Conservation (phyloP, 331 rosid species). For the Rosa hybrid region DNA sequence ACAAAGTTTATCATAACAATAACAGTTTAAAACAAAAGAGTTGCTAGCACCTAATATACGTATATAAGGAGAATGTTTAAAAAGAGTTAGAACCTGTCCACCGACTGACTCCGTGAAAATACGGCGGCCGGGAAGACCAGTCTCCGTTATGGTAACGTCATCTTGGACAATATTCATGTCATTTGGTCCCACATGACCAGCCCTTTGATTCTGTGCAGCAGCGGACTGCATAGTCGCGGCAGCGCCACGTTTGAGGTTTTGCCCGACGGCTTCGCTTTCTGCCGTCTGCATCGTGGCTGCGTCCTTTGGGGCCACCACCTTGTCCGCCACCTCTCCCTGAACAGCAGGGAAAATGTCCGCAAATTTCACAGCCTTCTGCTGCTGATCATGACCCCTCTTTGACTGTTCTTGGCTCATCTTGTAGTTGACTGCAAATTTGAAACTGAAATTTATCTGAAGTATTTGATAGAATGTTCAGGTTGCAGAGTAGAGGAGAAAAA, state of each 20-base stretch:
- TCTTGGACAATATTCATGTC: not conserved
- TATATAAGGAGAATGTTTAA: not conserved
- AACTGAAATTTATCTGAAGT: not conserved
- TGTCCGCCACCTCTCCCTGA: conserved; percentile 29
- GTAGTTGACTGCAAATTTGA: not conserved
- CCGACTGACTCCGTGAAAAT: conserved; percentile 36
- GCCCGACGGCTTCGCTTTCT: not conserved
- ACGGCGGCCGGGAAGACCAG: conserved; percentile 29
- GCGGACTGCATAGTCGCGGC: conserved; percentile 13
- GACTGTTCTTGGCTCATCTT: conserved; percentile 51
- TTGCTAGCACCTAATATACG: not conserved
- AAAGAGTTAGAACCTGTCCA: conserved; percentile 34
- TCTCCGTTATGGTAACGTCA: conserved; percentile 30
- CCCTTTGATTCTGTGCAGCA: conserved; percentile 36
- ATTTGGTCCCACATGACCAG: conserved; percentile 33
- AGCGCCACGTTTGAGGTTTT: not conserved
- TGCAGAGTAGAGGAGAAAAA: not conserved
- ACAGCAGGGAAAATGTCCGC: conserved; percentile 37
- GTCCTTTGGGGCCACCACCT: conserved; percentile 43
- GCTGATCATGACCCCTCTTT: conserved; percentile 14
- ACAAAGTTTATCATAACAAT: not conserved
- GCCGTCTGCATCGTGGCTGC: conserved; percentile 19
- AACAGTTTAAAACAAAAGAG: too few species aligned
- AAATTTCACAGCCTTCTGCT: conserved; percentile 21
- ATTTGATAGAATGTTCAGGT: not conserved